Conservation (phyloP, 176 grass and related monocot species). For the Pharus latifolius region DNA sequence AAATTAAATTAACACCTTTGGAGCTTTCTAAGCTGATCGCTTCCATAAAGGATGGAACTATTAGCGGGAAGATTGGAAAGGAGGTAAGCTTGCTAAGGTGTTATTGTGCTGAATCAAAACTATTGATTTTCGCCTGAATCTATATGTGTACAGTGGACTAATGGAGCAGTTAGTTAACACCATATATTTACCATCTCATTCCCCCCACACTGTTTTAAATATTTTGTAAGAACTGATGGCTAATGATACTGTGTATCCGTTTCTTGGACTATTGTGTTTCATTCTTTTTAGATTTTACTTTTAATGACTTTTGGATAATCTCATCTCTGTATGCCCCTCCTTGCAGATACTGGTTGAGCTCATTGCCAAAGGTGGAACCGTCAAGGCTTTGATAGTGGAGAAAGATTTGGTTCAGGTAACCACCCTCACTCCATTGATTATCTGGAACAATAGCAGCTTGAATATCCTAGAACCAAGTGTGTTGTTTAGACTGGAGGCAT, state of each 20-base stretch:
- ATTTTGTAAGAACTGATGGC: no score
- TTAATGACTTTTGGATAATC: background rate
- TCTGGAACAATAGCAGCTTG: background rate
- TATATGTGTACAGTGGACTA: no score
- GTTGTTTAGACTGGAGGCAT: background rate
- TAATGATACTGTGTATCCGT: background rate
- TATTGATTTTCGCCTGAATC: background rate
- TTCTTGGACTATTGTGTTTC: background rate
- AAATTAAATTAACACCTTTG: constrained; percentile 78
- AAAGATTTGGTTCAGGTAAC: constrained; percentile 93
- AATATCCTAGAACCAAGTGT: background rate
- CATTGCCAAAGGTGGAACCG: constrained; percentile 71
- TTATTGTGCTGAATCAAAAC: background rate
- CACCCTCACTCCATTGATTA: background rate
- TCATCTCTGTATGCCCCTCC: background rate
- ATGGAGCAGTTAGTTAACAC: no score
- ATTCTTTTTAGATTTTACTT: background rate
- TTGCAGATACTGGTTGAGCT: constrained; percentile 73
- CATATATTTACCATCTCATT: no score
- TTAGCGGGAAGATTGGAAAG: constrained; percentile 96
- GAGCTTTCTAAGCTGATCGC: constrained; percentile 70
- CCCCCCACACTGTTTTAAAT: no score
- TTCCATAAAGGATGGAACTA: constrained; percentile 77
- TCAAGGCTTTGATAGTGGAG: constrained; percentile 75
- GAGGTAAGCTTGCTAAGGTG: constrained; percentile 38